These are phyloP conservation scores for Barnettozyma hawaiiensis DNA, from an alignment of 1,139 yeast genomes.

Conservation along the genomic window DNA sequence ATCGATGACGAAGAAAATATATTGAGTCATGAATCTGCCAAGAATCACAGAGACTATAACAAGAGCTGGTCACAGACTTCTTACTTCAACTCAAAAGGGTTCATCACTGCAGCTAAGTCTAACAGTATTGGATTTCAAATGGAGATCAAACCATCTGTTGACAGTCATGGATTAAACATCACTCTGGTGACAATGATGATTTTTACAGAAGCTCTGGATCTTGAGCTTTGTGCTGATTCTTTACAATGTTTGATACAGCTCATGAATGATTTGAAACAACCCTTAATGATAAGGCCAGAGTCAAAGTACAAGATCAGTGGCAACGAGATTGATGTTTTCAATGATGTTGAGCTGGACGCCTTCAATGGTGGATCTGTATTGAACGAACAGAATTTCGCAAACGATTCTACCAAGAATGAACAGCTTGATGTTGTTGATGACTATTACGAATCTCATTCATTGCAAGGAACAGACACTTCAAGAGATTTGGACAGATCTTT, in stretches of 20 bases:
- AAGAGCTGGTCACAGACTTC: constrained; percentile 32
- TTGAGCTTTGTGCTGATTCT: constrained; percentile 82
- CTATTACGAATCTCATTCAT: constrained; percentile 27
- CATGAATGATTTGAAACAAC: constrained; percentile 66
- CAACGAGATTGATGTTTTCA: constrained; percentile 40
- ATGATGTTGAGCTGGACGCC: constrained; percentile 40
- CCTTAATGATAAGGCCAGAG: constrained; percentile 51
- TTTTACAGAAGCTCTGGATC: constrained; percentile 42
- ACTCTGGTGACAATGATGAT: constrained; percentile 32
- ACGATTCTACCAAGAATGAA: constrained; percentile 3
- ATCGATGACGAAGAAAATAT: constrained; percentile 50
- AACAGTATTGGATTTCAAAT: constrained; percentile 33
- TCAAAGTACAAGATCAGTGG: constrained; percentile 46
- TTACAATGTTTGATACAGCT: constrained; percentile 64
- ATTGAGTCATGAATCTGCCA: constrained; percentile 22
- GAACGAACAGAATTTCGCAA: not conserved
- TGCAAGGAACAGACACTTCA: constrained; percentile 9
- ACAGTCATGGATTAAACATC: constrained; percentile 2
- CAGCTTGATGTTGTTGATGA: constrained; percentile 33
- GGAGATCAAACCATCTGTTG: constrained; percentile 10
- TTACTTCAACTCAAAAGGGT: constrained; percentile 37
- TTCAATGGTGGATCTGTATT: constrained; percentile 18
- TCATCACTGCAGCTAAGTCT: constrained; percentile 39
- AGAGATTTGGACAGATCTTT: constrained; percentile 4
- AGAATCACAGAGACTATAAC: constrained; percentile 14